These are phyloP conservation scores for Penicillium samsonianum DNA, from an alignment of 495 filamentous ascomycete genomes.

Conservation along the genomic window DNA sequence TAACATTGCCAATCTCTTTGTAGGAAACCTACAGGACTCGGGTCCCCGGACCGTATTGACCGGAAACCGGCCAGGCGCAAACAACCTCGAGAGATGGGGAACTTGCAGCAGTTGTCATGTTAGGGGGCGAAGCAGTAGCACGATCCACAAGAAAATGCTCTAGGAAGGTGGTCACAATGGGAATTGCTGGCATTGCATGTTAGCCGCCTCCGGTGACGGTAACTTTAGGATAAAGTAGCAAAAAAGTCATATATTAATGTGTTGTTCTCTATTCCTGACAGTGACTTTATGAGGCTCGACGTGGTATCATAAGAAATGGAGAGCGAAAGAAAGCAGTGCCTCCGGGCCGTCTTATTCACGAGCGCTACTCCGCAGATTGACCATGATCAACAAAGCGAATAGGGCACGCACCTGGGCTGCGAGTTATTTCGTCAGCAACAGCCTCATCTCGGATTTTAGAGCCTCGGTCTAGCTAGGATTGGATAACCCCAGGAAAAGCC, in stretches of 20 bases:
- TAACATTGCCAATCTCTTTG: neutral
- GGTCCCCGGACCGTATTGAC: slow-evolving; percentile 60
- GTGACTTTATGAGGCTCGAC: neutral
- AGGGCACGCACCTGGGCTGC: slow-evolving; percentile 9
- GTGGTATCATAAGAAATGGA: neutral
- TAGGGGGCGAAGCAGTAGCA: slow-evolving; percentile 26
- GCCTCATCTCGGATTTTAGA: slow-evolving; percentile 19
- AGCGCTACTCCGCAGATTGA: neutral
- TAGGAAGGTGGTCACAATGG: slow-evolving; percentile 29
- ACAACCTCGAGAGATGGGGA: slow-evolving; percentile 47
- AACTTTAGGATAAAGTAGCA: neutral
- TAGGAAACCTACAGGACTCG: slow-evolving; percentile 51
- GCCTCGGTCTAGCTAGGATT: slow-evolving; percentile 14
- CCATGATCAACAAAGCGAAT: slow-evolving; percentile 3
- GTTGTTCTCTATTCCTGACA: neutral
- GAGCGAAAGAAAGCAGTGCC: neutral
- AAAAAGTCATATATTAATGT: slow-evolving; percentile 9
- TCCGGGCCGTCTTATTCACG: slow-evolving; percentile 6
- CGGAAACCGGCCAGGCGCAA: slow-evolving; percentile 62
- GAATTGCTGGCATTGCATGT: slow-evolving; percentile 46
- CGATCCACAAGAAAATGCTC: slow-evolving; percentile 32
- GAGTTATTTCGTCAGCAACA: slow-evolving; percentile 23
- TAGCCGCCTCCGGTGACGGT: slow-evolving; percentile 14
- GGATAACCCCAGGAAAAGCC: neutral
- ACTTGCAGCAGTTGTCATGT: slow-evolving; percentile 10